Evolutionary conservation across 768 basidiomycete species (phyloP), one percentile per base, ranked within the genome.

Genomic region (Udeniomyces megalosporus): DNA sequence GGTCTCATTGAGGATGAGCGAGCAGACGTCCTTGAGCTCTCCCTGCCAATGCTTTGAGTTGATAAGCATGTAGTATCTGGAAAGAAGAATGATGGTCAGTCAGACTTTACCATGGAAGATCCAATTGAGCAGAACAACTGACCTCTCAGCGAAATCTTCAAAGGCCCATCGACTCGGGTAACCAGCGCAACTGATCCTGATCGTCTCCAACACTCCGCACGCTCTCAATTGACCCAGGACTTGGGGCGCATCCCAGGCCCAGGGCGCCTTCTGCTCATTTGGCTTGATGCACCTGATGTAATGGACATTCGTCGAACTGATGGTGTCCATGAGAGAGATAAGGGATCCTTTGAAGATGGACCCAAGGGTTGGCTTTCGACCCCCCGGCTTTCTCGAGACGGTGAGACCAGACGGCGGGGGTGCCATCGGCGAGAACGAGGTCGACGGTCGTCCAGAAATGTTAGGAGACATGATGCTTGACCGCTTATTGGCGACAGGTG

Each of bases 211-310:
- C 59, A 99, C 95, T 83, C 95, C 95, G 74, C 95, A 99, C 61
- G 95, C 95, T 51, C 95, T 82, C 31, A 99, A 76, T 72, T 99
- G 95, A 22, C 88, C 83, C 48, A 99, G 75, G 17, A 99, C 95
- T 72, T 97, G 91, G 68, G 92, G 88, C 34, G 92, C 88, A 31
- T 85, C 82, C 70, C 96, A 92, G 71, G 91, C 89, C 95, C 95
- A 99, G 42, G 95, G 90, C 58, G 80, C 82, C 77, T 99, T 99
- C 66, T 81, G 80, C 70, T 99, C 95, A 72, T 99, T 99, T 2
- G 95, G 95, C 74, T 99, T 99, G 78, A 99, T 97, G 74, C 95
- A 99, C 51, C 95, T 83, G 70, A 99, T 99, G 71, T 99, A 99
- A 71, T 99, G 95, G 0, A 96, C 95, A 69, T 99, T 96, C 14